A percentile compares a stretch with the other conserved stretches of the same genome.
These are phyloP conservation scores for Atalantia buxifolia DNA, from an alignment of 345 rosid genomes.

Conservation along the genomic window DNA sequence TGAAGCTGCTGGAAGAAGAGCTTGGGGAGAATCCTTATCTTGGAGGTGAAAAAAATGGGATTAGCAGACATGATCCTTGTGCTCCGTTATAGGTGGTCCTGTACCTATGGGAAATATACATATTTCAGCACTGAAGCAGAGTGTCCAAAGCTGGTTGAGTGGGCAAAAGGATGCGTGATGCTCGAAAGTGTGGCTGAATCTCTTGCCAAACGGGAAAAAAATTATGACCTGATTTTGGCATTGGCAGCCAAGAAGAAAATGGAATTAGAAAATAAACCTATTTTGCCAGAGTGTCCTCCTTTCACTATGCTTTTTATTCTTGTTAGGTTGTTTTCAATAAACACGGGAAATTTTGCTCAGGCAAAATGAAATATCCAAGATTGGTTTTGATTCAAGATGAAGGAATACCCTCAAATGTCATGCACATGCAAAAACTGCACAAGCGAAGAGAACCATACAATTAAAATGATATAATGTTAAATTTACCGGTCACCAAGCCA, in stretches of 20 bases:
- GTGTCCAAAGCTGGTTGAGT: neutral
- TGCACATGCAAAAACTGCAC: too few species aligned
- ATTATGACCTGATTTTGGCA: neutral
- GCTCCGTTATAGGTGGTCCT: neutral
- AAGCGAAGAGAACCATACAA: neutral
- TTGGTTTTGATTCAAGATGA: neutral
- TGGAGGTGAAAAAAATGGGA: neutral
- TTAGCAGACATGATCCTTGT: neutral
- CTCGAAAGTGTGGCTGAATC: neutral
- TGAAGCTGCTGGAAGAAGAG: neutral
- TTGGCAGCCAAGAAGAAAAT: neutral
- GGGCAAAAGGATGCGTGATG: neutral
- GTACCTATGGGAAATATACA: neutral
- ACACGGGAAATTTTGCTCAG: too few species aligned
- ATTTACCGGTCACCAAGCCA: too few species aligned
- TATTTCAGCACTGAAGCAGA: neutral
- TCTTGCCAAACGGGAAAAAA: neutral
- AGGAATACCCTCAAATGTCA: neutral
- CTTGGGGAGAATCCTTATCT: neutral
- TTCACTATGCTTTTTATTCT: too few species aligned
- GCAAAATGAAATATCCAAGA: neutral
- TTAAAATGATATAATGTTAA: neutral
- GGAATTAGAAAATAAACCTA: neutral
- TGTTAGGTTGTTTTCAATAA: too few species aligned
- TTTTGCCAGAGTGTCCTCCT: too few species aligned